Base-by-base conservation (phyloP, 345 rosid genomes). In the Populus pruinosa region DNA sequence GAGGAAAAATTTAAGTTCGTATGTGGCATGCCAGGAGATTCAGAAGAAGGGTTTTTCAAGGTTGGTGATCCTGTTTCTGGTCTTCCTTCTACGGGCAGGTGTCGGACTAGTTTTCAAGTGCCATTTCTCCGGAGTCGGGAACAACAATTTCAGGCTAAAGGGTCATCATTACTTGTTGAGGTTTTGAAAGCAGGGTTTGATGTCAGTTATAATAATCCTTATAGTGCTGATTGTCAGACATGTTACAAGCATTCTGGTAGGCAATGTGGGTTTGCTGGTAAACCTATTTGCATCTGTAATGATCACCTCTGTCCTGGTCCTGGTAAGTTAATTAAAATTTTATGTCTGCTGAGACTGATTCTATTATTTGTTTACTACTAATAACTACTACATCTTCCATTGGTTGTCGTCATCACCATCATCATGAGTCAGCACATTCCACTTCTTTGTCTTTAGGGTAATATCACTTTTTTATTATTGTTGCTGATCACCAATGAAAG, bases 181-280 rank as follows among this genome's bases (percentile, higher is more conserved):
- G 83, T 76, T 81, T 63, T 88, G 72, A 85, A 53, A 71, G 68
- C 63, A 16, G 91, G 88, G 62, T 88, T 87, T 38, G 64, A 33
- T 29, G 85, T 79, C 31, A 79, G 33, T 23, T 82, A 86, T 75
- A 72, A 38, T 0, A 67, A 72, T 74, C 83, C 86, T 8, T 80
- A 75, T 25, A 63, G 27, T 21, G 83, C 71, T 35, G 79, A 77
- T 55, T 88, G 89, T n/a, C 29, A 13, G 0, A 8, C 6, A 21
- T 86, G 88, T 72, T 9, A 2, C 50, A 9, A 31, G 39, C 61
- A 63, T 33, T 76, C 75, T 9, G 79, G 79, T 23, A 78, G 88
- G 21, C 44, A 72, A 12, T 85, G 91, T n/a, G 89, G 87, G 76
- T 85, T 86, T 77, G 87, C 81, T 74, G 31, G 79, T 13, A 31